A percentile compares a stretch with the other conserved stretches of the same genome.
phyloP scores from a whole-genome alignment of 2,329 filamentous ascomycete species.

The Colletotrichum scovillei region DNA sequence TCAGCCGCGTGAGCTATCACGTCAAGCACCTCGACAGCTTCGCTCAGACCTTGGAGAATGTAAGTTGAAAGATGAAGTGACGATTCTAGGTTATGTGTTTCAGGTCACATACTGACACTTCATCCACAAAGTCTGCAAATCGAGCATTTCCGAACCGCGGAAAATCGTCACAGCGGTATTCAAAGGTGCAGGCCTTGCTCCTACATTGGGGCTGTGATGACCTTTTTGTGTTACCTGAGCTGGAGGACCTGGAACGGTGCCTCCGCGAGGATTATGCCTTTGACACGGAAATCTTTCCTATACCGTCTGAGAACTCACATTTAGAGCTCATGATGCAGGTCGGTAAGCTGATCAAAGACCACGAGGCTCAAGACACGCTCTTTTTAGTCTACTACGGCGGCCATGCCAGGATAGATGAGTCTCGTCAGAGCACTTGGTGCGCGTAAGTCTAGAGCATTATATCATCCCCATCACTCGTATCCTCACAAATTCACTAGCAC shows the following conservation, averaged over 20 bases:
- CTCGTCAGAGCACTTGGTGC: conserved; percentile 70
- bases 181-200: conserved; percentile 64
- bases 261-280: conserved; percentile 66
- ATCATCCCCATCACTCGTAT: not conserved
- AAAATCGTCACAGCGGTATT: conserved; percentile 63
- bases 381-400: conserved; percentile 71
- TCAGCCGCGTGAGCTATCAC: conserved; percentile 67
- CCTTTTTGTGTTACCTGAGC: conserved; percentile 67
- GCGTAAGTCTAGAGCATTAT: conserved; percentile 54
- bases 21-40: conserved; percentile 67
- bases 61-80: conserved; percentile 44
- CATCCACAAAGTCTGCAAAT: conserved; percentile 67
- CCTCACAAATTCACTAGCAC: conserved; percentile 48
- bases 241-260: conserved; percentile 67
- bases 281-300: conserved; percentile 67
- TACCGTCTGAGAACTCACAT: conserved; percentile 68
- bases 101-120: not conserved
- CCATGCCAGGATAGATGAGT: conserved; percentile 69
- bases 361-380: conserved; percentile 65
- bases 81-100: no score
- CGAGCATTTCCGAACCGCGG: conserved; percentile 68
- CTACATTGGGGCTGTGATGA: conserved; percentile 70
- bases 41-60: conserved; percentile 65
- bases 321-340: conserved; percentile 68
- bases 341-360: conserved; percentile 66